Base-by-base conservation (phyloP, 139 green algal genomes). In the Chlorella sp. region DNA sequence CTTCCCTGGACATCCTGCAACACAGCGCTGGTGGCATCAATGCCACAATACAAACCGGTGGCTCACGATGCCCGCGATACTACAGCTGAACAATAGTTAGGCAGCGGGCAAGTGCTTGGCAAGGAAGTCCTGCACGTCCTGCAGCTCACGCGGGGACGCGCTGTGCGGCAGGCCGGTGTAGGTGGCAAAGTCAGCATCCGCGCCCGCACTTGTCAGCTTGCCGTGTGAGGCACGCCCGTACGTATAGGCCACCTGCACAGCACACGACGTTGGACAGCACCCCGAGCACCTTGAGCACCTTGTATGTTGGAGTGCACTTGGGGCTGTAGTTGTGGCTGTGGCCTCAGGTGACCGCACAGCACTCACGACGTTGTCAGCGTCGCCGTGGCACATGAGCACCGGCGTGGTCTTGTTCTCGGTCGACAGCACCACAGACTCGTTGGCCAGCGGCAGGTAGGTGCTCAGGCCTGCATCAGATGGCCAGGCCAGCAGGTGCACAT, bases 391-490 rank as follows among this genome's bases (percentile, higher is more conserved):
- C 77, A 83, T 79, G 5, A 79, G 55, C 5, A 83, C 29, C 1
- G 73, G 74, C 5, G 70, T 81, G 61, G 10, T 32, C 50, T 74
- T 74, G 73, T 95, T 95, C n/a, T 73, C 81, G 35, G 79, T 74
- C 5, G 85, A 91, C 17, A 92, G 14, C 0, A 91, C 14, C 1
- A 82, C 81, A 26, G 64, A 35, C 69, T 91, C 77, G 6, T 87
- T 84, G 33, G 80, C 55, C 67, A 95, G 74, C 0, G 86, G 84
- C 59, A 95, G 33, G 71, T 88, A 95, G 31, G 70, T 76, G 61
- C 80, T 90, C 31, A 95, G 77, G 10, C 70, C 86, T 90, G 79
- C 51, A 71, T 22, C 62, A 68, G 31, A 30, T n/a, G 65, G 5
- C 24, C 55, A 63, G n/a, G n/a, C n/a, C n/a, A n/a, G n/a, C n/a